Evolutionary conservation across 2,329 filamentous ascomycete genomes (phyloP), one percentile per base, ranked within the genome.

Genomic region (Juglanconis oblonga): DNA sequence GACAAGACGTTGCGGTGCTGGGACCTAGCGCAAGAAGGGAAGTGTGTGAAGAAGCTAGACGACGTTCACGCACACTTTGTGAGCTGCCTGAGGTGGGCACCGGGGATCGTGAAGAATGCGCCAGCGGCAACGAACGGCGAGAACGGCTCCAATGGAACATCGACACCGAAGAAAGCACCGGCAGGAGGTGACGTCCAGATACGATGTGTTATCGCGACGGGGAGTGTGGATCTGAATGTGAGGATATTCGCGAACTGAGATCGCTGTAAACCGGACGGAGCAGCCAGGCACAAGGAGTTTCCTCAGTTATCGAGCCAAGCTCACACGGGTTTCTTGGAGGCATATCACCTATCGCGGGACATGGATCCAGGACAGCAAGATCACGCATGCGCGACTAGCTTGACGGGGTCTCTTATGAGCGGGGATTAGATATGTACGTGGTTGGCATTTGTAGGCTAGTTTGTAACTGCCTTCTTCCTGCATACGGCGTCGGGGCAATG

Each of bases 1-100:
- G 94, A 98, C 77, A 96, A 95, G 77, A 93, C 91, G 4, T 81
- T 98, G 62, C 83, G 93, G 58, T 97, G 93, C 78, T 98, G 94
- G 94, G 94, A 98, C 76, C 78, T 98, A 32, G 83, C 84, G 32
- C 94, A 98, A 71, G 92, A 96, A 72, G 91, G 91, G 47, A 93
- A 92, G 69, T 94, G 92, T 68, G 92, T 97, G 66, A 94, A 94
- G 74, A 87, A 86, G 0, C 77, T 98, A 14, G 81, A 82, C 42
- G 90, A 92, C 64, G 87, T 87, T 0, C 92, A 96, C 71, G 87
- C 83, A 4, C 92, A 92, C 70, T 97, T 98, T 69, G 85, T 97
- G 53, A 92, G 86, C 62, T 94, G 90, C 70, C 80, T 97, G 68
- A 79, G 92, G 63, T 98, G 94, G 93, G 94, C 92, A 2, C 93